Evolutionary conservation across 306 rosid species (phyloP), one percentile per base, ranked within the genome.

Genomic region (Cicer bijugum): DNA sequence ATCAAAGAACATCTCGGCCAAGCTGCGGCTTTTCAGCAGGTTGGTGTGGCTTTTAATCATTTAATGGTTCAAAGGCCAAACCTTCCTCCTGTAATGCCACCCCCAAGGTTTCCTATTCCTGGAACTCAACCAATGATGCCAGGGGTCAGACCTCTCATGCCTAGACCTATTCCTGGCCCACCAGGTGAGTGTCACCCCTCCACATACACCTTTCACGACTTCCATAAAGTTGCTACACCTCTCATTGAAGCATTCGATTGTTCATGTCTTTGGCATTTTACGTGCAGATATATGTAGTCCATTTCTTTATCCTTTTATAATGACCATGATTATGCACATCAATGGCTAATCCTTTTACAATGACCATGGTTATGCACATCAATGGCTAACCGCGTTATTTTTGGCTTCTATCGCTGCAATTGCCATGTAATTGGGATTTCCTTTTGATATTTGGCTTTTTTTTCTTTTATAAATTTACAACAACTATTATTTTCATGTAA

Each of bases 1-100:
- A 91, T 95, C 83, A 95, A 95, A 82, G 97, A 95, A 69, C 97
- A 91, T 86, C 96, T 95, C 17, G 99, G 97, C 16, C 97, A 95
- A 83, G 75, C 96, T 75, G 93, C 96, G 9, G 97, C 92, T 6
- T 95, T 82, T 79, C 96, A 90, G 82, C 91, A 91, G 82, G 96
- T 90, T 78, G 97, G 97, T 23, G 96, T 85, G 6, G 96, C 96
- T 47, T 95, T 81, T 75, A 94, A 90, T 85, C 96, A 87, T 77
- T 59, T 95, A 58, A 48, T 91, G 75, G 74, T 6, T 51, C 74
- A 51, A 39, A 83, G 94, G 77, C 99, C 83, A 12, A 56, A 56
- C 39, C 62, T 56, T 20, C 62, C 62, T 56, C 62, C 62, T 56
- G 62, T 56, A 37, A 81, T 91, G 60, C 96, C 96, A 7, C 88